Evolutionary conservation across 176 grass and related monocot species (phyloP).

Genomic region (Carex kokanica): DNA sequence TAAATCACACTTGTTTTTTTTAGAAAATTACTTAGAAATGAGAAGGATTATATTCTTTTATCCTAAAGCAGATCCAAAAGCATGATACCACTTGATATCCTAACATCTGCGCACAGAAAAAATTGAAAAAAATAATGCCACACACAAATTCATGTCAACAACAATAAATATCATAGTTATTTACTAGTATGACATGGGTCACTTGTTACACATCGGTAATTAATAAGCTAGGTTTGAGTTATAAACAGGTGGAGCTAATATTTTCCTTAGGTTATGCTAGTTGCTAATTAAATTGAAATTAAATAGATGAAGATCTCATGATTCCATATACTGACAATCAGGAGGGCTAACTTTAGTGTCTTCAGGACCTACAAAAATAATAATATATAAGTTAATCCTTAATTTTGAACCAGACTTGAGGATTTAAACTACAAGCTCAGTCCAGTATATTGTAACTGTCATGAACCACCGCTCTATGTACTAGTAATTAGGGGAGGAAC

Average conservation of each 20-base stretch:
- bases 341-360: conserved; percentile 20
- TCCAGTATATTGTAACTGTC: not conserved
- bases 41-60: not conserved
- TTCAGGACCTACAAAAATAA: conserved; percentile 13
- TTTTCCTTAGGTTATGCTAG: not conserved
- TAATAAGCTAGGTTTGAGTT: conserved; percentile 3
- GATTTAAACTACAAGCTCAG: not conserved
- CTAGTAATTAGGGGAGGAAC: not conserved
- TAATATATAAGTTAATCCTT: not conserved
- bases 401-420: not conserved
- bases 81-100: not conserved
- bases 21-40: not conserved
- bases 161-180: conserved; percentile 6
- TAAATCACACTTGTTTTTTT: not conserved
- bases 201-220: not conserved
- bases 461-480: not conserved
- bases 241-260: conserved; percentile 17
- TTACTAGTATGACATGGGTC: not conserved
- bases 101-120: not conserved
- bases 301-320: not conserved
- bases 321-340: conserved; percentile 26
- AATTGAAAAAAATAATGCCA: not conserved
- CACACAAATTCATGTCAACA: not conserved
- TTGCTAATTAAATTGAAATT: not conserved
- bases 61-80: not conserved